Evolutionary conservation across 163 green algal species (phyloP).

Genomic region (Volvox carteri): DNA sequence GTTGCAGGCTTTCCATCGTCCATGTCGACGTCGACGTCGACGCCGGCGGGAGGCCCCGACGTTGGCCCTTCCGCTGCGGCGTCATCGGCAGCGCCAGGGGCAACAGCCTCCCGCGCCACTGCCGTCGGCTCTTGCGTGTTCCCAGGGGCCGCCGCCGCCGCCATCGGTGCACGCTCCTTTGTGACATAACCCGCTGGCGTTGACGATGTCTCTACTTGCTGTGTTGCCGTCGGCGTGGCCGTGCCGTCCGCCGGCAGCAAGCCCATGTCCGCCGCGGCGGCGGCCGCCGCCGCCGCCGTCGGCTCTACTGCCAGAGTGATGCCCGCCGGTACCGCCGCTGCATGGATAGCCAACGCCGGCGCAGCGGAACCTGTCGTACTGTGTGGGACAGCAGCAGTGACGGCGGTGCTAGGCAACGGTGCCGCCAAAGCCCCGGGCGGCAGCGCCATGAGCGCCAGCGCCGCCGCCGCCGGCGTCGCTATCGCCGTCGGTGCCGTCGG

Average conservation of each 20-base stretch:
- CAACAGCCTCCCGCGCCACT: background rate
- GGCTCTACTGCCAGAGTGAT: background rate
- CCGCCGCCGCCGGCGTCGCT: conserved; percentile 11
- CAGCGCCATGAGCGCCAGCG: conserved; percentile 17
- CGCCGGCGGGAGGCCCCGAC: background rate
- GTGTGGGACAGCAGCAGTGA: background rate
- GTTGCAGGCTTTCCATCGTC: background rate
- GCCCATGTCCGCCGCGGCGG: background rate
- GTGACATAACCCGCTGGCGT: background rate
- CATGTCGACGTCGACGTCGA: background rate
- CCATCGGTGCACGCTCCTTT: background rate
- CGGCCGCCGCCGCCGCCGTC: background rate
- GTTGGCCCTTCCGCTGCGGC: background rate
- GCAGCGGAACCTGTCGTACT: background rate
- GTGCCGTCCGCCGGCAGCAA: too few species aligned
- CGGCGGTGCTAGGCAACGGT: background rate
- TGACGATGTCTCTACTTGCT: too few species aligned
- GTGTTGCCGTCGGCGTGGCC: too few species aligned
- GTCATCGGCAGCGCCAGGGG: background rate
- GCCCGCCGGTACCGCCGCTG: background rate
- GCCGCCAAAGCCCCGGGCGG: conserved; percentile 2
- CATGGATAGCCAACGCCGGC: too few species aligned
- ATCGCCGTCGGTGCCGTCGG: background rate
- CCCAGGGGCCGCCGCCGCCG: too few species aligned
- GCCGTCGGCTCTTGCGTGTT: background rate